Evolutionary conservation across 2,329 filamentous ascomycete genomes (phyloP), one percentile per base, ranked within the genome.

Genomic region (Talaromyces verruculosus): DNA sequence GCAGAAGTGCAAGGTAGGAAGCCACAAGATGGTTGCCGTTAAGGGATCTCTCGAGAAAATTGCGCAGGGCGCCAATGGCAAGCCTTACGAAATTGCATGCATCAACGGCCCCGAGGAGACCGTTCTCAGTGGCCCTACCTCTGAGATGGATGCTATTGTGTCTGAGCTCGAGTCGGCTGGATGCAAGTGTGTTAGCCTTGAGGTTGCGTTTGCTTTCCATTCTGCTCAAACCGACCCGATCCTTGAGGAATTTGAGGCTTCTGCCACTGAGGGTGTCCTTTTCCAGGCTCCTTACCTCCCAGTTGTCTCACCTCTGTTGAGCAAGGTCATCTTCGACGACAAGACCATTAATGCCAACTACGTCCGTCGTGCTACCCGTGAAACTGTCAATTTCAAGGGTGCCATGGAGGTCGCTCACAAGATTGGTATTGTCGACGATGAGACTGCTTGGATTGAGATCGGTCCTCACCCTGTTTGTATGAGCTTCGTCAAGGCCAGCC

Each of bases 61-160:
- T 88, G 66, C 81, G 53, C 82, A 84, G 80, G 69, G 83, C 82
- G 70, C 79, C 76, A 33, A n/a, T 13, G 6, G 74, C 83, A 63
- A 60, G 4, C 19, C 63, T 19, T 70, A 78, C 49, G 83, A 85
- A 70, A 79, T 87, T 69, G 89, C 91, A n/a, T 94, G 91, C 79
- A 84, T 92, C 75, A 95, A 95, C 71, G 88, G 89, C 0, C 88
- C 89, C 0, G 83, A 87, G 62, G 90, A 92, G 74, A 92, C 88
- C 6, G 91, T 94, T 1, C 82, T 94, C 30, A 87, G 87, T 69
- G 77, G 85, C 22, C 84, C 83, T 61, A 85, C 86, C 61, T 81
- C 88, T 47, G 83, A 89, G 68, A 86, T 90, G 63, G 81, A 85
- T 68, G 80, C 81, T 5, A 80, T 88, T 25, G 19, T 47, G 5